A percentile compares a stretch with the other conserved stretches of the same genome.
Conservation (phyloP, 495 filamentous ascomycete genomes). For the Lophium mytilinum region DNA sequence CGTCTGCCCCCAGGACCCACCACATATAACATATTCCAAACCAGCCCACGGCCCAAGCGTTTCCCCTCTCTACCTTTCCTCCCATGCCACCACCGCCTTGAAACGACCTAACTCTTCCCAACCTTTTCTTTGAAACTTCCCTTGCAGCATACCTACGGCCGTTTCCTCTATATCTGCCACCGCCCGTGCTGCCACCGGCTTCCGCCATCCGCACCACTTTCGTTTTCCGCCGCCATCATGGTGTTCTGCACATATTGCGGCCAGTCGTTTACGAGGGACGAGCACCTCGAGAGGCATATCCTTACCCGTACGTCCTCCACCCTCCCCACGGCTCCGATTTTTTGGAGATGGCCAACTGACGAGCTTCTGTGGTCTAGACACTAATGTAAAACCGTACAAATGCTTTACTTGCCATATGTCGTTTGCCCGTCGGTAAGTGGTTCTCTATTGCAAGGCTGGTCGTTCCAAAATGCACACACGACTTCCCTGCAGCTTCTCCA, state of each 20-base stretch:
- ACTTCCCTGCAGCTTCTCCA: neutral
- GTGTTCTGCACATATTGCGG: slow-evolving; percentile 57
- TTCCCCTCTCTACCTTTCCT: too few relatives aligned
- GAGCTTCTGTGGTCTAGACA: slow-evolving; percentile 39
- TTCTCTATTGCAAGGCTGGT: neutral
- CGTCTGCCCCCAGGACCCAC: too few relatives aligned
- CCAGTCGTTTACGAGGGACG: slow-evolving; percentile 56
- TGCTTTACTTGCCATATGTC: slow-evolving; percentile 52
- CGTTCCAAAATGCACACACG: neutral
- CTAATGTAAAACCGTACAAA: slow-evolving; percentile 55
- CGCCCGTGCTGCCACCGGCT: too few relatives aligned
- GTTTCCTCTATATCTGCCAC: too few relatives aligned
- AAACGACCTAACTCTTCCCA: too few relatives aligned
- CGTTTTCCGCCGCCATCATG: slow-evolving; percentile 28
- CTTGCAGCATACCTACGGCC: too few relatives aligned
- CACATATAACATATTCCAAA: too few relatives aligned
- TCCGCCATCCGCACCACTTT: too few relatives aligned
- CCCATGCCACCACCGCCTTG: neutral
- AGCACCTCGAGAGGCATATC: slow-evolving; percentile 57
- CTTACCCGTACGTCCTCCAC: slow-evolving; percentile 45
- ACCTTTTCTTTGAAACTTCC: too few relatives aligned
- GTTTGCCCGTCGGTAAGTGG: slow-evolving; percentile 51
- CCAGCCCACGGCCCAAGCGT: too few relatives aligned
- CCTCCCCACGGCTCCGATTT: neutral
- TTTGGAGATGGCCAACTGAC: neutral